Percentiles rank a stretch among this genome's conserved stretches.
Conservation (phyloP, 768 basidiomycete genomes). For the Termitomyces sp. region DNA sequence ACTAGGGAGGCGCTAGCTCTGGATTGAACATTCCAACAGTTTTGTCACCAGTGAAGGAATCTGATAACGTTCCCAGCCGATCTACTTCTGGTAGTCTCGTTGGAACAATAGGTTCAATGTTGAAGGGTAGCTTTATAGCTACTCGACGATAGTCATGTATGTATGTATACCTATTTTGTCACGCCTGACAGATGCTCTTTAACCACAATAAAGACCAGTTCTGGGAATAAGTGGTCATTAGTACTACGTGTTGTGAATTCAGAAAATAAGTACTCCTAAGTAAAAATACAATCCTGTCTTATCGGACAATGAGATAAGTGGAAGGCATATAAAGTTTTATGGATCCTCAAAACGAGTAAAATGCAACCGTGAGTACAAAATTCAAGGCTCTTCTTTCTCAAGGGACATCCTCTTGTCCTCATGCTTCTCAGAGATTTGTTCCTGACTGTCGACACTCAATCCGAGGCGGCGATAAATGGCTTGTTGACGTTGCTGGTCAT, state of each 20-base stretch:
- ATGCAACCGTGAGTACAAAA: neutral
- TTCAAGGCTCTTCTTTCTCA: neutral
- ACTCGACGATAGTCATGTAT: slow-evolving; percentile 4
- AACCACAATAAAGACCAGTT: neutral
- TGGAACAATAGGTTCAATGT: slow-evolving; percentile 17
- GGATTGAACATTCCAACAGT: slow-evolving; percentile 59
- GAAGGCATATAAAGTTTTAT: neutral
- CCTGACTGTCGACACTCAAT: slow-evolving; percentile 26
- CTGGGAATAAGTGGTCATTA: too few species aligned
- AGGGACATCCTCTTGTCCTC: neutral
- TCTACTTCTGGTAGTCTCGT: slow-evolving; percentile 27
- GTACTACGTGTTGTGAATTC: neutral
- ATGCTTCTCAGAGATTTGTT: slow-evolving; percentile 5
- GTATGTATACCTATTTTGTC: neutral
- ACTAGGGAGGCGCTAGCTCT: slow-evolving; percentile 25
- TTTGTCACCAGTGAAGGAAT: slow-evolving; percentile 61
- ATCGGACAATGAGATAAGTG: too few species aligned
- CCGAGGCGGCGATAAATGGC: slow-evolving; percentile 61
- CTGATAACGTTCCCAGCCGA: slow-evolving; percentile 43
- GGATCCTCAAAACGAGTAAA: neutral
- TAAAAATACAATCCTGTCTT: too few species aligned
- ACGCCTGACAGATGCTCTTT: neutral
- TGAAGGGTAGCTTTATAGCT: slow-evolving; percentile 15
- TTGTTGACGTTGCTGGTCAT: slow-evolving; percentile 44
- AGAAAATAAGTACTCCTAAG: too few species aligned